These are phyloP conservation scores for Schizopora paradoxa DNA, from an alignment of 1,284 basidiomycete genomes.

Conservation along the genomic window DNA sequence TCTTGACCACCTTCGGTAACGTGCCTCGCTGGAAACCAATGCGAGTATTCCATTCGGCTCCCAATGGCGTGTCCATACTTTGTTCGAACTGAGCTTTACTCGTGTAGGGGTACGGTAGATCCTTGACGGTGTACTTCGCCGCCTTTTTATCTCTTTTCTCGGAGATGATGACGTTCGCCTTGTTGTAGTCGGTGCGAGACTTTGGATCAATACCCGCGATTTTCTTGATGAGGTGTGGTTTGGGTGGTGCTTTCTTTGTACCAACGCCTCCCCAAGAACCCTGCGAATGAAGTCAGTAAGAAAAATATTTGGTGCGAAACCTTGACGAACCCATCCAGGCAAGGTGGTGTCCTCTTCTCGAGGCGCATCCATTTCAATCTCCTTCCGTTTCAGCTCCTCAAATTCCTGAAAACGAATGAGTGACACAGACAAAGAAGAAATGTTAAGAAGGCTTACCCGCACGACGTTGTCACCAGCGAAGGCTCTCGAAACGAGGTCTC, in stretches of 20 bases:
- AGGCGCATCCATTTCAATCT: conserved; percentile 82
- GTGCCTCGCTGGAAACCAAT: conserved; percentile 84
- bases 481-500: conserved; percentile 87
- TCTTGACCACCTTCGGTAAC: conserved; percentile 79
- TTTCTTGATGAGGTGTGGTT: conserved; percentile 70
- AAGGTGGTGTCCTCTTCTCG: conserved; percentile 82
- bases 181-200: conserved; percentile 78
- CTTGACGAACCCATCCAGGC: conserved; percentile 82
- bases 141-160: conserved; percentile 95
- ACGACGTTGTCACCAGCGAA: conserved; percentile 97
- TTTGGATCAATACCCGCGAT: conserved; percentile 74
- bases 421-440: neutral
- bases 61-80: conserved; percentile 75
- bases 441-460: conserved; percentile 43
- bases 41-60: conserved; percentile 91
- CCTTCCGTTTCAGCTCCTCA: conserved; percentile 72
- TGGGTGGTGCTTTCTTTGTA: conserved; percentile 48
- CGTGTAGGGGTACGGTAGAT: conserved; percentile 92
- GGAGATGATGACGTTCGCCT: conserved; percentile 88
- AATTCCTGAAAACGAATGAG: conserved; percentile 58
- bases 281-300: conserved; percentile 35
- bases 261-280: conserved; percentile 91
- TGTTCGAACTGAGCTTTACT: conserved; percentile 86
- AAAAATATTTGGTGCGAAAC: conserved; percentile 1
- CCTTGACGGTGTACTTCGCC: conserved; percentile 80